Conservation (phyloP, 2,329 filamentous ascomycete genomes). For the Remersonia thermophila region DNA sequence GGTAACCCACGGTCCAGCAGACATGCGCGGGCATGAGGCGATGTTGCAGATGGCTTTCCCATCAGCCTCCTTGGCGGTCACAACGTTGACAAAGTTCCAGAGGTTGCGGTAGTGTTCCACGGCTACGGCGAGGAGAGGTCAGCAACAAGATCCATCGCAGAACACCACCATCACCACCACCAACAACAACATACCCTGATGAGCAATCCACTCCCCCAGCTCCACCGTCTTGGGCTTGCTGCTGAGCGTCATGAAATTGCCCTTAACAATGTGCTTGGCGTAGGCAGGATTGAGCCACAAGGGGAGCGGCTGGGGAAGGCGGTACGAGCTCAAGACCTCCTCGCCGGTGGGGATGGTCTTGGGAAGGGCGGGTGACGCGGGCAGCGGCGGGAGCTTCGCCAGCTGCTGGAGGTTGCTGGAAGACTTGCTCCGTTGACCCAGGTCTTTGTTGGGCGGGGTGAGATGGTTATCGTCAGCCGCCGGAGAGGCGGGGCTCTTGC, state of each 20-base stretch:
- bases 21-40: constrained; percentile 70
- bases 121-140: constrained; percentile 34
- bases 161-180: not conserved
- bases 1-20: constrained; percentile 58
- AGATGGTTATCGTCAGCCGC: constrained; percentile 14
- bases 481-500: constrained; percentile 16
- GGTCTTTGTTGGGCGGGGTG: constrained; percentile 5
- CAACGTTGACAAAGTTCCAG: constrained; percentile 67
- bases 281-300: constrained; percentile 55
- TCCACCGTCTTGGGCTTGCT: constrained; percentile 75
- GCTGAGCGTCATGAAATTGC: constrained; percentile 81
- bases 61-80: constrained; percentile 62
- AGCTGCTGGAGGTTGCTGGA: constrained; percentile 13
- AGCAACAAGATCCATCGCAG: constrained; percentile 7
- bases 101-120: constrained; percentile 75
- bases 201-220: constrained; percentile 75
- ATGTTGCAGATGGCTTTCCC: constrained; percentile 64
- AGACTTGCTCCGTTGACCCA: constrained; percentile 15
- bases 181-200: constrained; percentile 51
- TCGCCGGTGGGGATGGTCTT: constrained; percentile 21
- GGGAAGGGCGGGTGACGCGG: constrained; percentile 17
- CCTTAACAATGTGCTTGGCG: constrained; percentile 70
- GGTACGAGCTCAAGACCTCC: constrained; percentile 21
- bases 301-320: constrained; percentile 32
- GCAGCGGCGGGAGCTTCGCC: constrained; percentile 16